Evolutionary conservation across 83 land plant species (phyloP), one percentile per base, ranked within the genome.

Genomic region (Picea abies): DNA sequence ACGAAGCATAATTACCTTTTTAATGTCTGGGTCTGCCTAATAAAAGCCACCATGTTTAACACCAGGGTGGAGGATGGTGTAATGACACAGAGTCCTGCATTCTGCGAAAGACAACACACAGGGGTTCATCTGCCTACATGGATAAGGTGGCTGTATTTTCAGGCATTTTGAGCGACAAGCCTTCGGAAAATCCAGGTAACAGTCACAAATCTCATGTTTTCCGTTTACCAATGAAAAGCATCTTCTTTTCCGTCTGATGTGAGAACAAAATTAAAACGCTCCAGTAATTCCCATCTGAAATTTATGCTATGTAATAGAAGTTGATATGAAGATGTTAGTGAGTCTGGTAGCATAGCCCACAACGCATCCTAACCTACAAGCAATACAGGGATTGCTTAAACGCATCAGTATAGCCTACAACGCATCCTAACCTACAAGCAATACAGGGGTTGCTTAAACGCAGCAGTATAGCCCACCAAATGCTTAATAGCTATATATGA

Each of bases 31-130:
- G 58, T 11, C 58, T 56, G 58, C 58, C 15, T 56, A 56, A 11
- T 56, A 56, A 56, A 56, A 12, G 14, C 3, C 15, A 56, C 58
- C 58, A 56, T 56, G 15, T 56, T 56, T 12, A 56, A 56, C 3
- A 56, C 14, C 58, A 56, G 94, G 96, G 96, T 4, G 96, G 96
- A 52, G 94, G 93, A 14, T 94, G 96, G 96, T 92, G 96, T 84
- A 89, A 86, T 39, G 87, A 90, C 75, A 49, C 83, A 0, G 37
- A 49, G 19, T 80, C 95, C 9, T 94, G 96, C 73, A n/a, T 61
- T 67, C 90, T 83, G 22, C 85, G 93, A 83, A 84, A 91, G 52
- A 78, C 49, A 52, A 89, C 90, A 0, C 84, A 88, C 0, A 82
- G 89, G 3, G 96, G 96, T 52, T 92, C 94, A 12, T 90, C 96